Base-by-base conservation (phyloP, 225 moss, liverwort and hornwort genomes). In the Polytrichum formosum region DNA sequence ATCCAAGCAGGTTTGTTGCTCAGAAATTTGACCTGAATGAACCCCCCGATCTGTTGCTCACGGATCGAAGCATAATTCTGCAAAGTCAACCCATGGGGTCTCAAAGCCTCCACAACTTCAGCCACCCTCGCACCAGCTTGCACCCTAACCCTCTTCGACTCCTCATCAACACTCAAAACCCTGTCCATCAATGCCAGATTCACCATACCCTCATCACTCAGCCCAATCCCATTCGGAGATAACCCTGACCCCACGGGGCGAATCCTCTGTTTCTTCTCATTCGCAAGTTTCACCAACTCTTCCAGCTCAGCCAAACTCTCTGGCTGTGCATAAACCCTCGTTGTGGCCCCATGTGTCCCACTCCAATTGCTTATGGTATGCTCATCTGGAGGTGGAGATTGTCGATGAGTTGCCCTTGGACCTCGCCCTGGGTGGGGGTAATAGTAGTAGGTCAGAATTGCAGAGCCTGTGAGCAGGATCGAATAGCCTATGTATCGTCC, bases 21-120 rank as follows among this genome's bases (percentile, higher is more conserved):
- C 4, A 13, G 46, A 46, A 46, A 46, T 16, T 66, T 53, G 29
- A 94, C 97, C 91, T 98, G 97, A 75, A 91, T 98, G 70, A 98
- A 92, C 53, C 97, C 97, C 33, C 97, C 97, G 33, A 91, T 90
- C 67, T 98, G 97, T 71, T 98, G 97, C 74, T 98, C 89, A 29
- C 90, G 90, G 63, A 98, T 92, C n/a, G 97, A 98, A 2, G 97
- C 97, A 61, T 78, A 98, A 73, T 98, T 98, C 73, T 94, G 91
- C 66, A 98, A 69, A 28, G 92, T 98, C 31, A 94, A 84, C 53
- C 91, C 94, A 65, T 92, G 79, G 27, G 92, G 85, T 53, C 91
- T 88, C 85, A 98, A 70, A 28, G 83, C 86, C 61, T 91, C 94
- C 53, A 98, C 94, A 23, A 98, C 83, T 77, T 94, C 85, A 46